phyloP scores from a whole-genome alignment of 257 asterid genomes.

The Mentha longifolia region DNA sequence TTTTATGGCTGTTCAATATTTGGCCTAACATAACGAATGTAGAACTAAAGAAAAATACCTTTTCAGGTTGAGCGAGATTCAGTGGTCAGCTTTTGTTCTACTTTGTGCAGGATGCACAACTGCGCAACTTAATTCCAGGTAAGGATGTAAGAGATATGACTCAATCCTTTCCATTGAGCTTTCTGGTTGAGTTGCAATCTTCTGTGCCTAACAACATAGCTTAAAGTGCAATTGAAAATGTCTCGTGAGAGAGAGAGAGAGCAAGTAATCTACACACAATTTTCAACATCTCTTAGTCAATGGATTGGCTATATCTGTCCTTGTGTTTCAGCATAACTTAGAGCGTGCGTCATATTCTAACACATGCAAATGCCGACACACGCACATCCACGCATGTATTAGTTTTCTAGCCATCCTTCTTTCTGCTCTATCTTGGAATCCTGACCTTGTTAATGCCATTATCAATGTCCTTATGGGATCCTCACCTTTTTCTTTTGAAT shows the following conservation, averaged over 20 bases:
- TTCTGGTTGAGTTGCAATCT: neutral
- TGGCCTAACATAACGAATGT: constrained; percentile 5
- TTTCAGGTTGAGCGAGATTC: constrained; percentile 89
- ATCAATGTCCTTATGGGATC: constrained; percentile 34
- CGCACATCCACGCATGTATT: neutral
- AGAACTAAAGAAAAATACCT: constrained; percentile 14
- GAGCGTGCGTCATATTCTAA: constrained; percentile 6
- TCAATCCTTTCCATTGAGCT: constrained; percentile 7
- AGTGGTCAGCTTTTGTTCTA: constrained; percentile 96
- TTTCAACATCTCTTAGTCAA: neutral
- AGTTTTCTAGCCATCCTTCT: constrained; percentile 7
- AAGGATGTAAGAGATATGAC: constrained; percentile 37
- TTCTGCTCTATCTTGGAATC: constrained; percentile 26
- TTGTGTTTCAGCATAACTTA: constrained; percentile 21
- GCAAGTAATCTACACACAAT: neutral
- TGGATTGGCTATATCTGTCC: constrained; percentile 24
- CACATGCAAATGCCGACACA: neutral
- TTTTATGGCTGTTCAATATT: constrained; percentile 23
- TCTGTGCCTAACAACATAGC: neutral
- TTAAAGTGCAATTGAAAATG: constrained; percentile 3
- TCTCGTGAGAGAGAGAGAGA: neutral
- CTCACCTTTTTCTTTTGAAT: constrained; percentile 25
- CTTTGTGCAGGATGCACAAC: constrained; percentile 99
- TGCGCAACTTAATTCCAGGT: constrained; percentile 95
- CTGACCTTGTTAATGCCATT: constrained; percentile 26